phyloP scores from a whole-genome alignment of 2,329 filamentous ascomycete genomes.

The Phialemonium atrogriseum region DNA sequence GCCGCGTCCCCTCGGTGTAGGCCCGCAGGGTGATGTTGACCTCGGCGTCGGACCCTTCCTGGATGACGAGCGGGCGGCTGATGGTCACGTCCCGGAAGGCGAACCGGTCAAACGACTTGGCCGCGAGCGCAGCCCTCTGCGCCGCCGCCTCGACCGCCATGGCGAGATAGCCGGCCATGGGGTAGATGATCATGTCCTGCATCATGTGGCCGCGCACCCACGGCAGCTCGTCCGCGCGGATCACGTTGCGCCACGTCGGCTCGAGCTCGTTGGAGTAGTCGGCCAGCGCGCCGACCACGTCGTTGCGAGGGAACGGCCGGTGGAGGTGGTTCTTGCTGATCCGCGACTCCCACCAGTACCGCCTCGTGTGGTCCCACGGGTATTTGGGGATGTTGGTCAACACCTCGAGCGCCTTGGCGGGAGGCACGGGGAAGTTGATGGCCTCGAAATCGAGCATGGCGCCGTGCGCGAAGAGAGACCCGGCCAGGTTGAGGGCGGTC shows the following conservation, averaged over 20 bases:
- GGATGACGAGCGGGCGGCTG: conserved; percentile 18
- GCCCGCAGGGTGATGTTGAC: conserved; percentile 15
- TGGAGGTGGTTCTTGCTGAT: conserved; percentile 21
- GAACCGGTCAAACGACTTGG: conserved; percentile 10
- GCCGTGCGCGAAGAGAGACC: conserved; percentile 19
- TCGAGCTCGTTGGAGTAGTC: conserved; percentile 24
- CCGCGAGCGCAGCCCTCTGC: conserved; percentile 14
- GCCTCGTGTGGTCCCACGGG: conserved; percentile 22
- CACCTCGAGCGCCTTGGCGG: conserved; percentile 17
- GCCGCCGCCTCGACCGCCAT: conserved; percentile 26
- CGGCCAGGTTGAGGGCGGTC: conserved; percentile 17
- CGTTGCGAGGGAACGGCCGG: conserved; percentile 23
- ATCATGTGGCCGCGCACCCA: conserved; percentile 41
- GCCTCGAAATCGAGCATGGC: conserved; percentile 18
- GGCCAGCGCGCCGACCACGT: conserved; percentile 23
- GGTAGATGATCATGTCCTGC: conserved; percentile 37
- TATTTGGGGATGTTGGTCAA: conserved; percentile 19
- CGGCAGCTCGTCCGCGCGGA: conserved; percentile 27
- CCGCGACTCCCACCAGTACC: conserved; percentile 21
- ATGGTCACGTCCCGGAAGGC: conserved; percentile 19
- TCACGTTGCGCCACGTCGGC: conserved; percentile 29
- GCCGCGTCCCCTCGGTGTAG: conserved; percentile 8
- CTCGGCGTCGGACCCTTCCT: conserved; percentile 19
- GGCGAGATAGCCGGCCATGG: conserved; percentile 32
- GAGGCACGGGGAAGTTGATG: conserved; percentile 18